Evolutionary conservation across 805 yeast genomes (phyloP).

Genomic region (Maudiozyma turicensis): DNA sequence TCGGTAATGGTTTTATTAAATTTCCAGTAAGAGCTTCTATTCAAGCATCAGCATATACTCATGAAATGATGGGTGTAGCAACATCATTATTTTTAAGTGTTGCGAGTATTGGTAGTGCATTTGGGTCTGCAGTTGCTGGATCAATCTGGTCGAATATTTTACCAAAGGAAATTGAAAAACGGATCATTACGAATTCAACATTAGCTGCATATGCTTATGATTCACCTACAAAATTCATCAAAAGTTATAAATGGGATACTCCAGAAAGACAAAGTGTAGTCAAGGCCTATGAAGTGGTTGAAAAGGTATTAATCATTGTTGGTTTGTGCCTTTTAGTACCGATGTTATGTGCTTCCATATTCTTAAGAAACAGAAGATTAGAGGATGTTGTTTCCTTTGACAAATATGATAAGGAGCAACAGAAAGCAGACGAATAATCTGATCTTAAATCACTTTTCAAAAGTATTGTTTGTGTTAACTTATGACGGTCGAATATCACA

Average conservation of each 20-base stretch:
- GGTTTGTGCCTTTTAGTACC: conserved; percentile 46
- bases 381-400: conserved; percentile 9
- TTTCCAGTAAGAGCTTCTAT: conserved; percentile 54
- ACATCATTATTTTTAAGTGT: conserved; percentile 45
- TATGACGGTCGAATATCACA: no score
- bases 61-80: conserved; percentile 56
- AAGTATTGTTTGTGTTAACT: no score
- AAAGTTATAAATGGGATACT: conserved; percentile 44
- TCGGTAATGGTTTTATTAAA: conserved; percentile 69
- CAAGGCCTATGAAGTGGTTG: conserved; percentile 43
- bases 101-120: conserved; percentile 52
- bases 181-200: conserved; percentile 34
- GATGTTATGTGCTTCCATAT: conserved; percentile 37
- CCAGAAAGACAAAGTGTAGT: conserved; percentile 44
- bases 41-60: conserved; percentile 44
- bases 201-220: conserved; percentile 36
- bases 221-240: conserved; percentile 40
- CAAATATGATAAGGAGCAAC: neutral
- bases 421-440: neutral
- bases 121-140: conserved; percentile 57
- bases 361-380: conserved; percentile 44
- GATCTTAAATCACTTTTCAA: no score
- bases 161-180: conserved; percentile 32
- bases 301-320: conserved; percentile 41
- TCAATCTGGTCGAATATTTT: conserved; percentile 47